Evolutionary conservation across 495 filamentous ascomycete species (phyloP).

Genomic region (Aspergillus funiculosus): DNA sequence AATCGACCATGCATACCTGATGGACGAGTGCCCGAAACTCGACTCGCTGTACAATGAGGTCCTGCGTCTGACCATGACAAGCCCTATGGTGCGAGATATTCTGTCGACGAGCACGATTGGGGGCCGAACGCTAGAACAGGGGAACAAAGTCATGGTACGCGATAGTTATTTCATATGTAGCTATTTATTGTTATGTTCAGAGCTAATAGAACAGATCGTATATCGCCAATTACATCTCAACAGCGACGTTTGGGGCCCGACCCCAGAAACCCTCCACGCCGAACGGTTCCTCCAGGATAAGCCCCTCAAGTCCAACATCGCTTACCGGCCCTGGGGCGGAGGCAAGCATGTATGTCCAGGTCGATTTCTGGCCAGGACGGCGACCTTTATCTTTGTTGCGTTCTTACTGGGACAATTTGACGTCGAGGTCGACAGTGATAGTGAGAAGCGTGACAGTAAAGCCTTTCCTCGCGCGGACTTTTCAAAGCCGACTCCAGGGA

Average conservation of each 20-base stretch:
- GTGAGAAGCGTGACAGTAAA: neutral
- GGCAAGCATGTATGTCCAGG: conserved; percentile 33
- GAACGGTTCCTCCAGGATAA: conserved; percentile 21
- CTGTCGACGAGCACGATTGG: conserved; percentile 9
- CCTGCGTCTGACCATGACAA: conserved; percentile 15
- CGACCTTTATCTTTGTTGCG: conserved; percentile 33
- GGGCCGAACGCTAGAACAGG: conserved; percentile 15
- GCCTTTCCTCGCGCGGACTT: conserved; percentile 3
- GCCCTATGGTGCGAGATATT: conserved; percentile 15
- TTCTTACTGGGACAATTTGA: conserved; percentile 13
- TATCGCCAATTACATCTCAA: conserved; percentile 26
- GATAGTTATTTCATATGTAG: no score
- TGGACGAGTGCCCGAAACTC: conserved; percentile 15
- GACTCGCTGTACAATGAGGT: conserved; percentile 19
- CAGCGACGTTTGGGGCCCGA: conserved; percentile 12
- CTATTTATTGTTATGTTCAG: no score
- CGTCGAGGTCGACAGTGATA: neutral
- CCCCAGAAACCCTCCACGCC: conserved; percentile 17
- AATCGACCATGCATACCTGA: conserved; percentile 12
- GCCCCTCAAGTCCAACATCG: conserved; percentile 7
- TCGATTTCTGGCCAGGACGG: conserved; percentile 36
- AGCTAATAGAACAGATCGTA: conserved; percentile 9
- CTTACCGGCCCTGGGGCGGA: conserved; percentile 36
- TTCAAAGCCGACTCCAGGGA: neutral
- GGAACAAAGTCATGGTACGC: conserved; percentile 14